Evolutionary conservation across 495 filamentous ascomycete genomes (phyloP), one percentile per base, ranked within the genome.

Genomic region (Trichoderma asperelloides): DNA sequence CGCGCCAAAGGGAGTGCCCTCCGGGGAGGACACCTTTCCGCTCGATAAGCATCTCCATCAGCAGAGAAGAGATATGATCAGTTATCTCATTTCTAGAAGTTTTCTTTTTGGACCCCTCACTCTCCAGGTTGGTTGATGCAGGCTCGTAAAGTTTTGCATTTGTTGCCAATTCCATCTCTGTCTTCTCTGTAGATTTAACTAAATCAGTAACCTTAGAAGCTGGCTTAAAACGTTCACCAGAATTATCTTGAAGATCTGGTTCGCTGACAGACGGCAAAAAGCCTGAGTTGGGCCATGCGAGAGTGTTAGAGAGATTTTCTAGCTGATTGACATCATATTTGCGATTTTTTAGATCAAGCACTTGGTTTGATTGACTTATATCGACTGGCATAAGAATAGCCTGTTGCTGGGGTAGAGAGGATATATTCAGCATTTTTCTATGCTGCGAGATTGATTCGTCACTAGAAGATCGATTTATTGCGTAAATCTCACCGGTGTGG

Each of bases 1-100:
- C 41, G 11, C 16, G 37, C 64, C 64, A 65, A 18, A 65, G 41
- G 28, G 64, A 40, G 16, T 65, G 21, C 11, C 64, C 64, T 65
- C 64, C 64, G 2, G 64, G 64, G 13, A 65, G 43, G 25, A 65
- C 41, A 3, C 64, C 64, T 28, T 65, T 16, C 6, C 43, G 15
- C 18, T 64, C 9, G 3, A 21, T 5, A 21, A 64, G 62, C 62
- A 64, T 39, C 11, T 40, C 40, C 30, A 40, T 64, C n/a, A 64
- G 62, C 5, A 64, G 18, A 11, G 2, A 1, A 21, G 62, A 64
- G 13, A 43, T 40, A 13, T 30, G 62, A 40, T 64, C 62, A 21
- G 21, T n/a, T 12, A 40, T 40, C 28, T 16, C 62, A 21, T 13
- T 39, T 39, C 33, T 18, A 21, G 30, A 27, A 43, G 21, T 5